Evolutionary conservation across 164 flowering plant species (phyloP), one percentile per base, ranked within the genome.

Genomic region (Liquidambar formosana): DNA sequence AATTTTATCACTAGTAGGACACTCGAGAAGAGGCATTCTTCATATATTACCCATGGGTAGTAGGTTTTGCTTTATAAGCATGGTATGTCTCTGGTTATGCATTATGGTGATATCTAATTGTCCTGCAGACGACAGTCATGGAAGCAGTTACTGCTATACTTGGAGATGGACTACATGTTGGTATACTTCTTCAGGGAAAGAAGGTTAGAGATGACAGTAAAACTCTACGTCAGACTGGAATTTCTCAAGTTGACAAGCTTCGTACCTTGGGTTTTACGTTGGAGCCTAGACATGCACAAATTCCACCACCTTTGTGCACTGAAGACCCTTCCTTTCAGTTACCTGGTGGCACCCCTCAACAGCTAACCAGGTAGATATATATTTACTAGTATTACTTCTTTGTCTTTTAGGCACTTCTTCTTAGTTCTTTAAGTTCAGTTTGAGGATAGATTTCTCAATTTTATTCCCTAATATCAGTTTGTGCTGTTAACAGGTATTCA

Each of bases 81-180:
- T 61, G 25, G 13, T 38, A 18, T 25, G 18, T 38, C 25, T 12
- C 4, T 61, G 64, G 22, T 44, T n/a, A 5, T 19, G 64, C 53
- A 49, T 38, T 41, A 44, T 41, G 19, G 4, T 61, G 47, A 19
- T 57, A 2, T 43, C 10, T 44, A 10, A 8, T 56, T 67, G 14
- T 70, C 67, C 58, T 71, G 43, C 64, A 95, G 99, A 85, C 86
- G 77, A 79, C 85, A 16, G 99, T 95, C 41, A 80, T 91, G 93
- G 98, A 93, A 66, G 97, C 99, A 45, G 88, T 93, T 53, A 83
- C 81, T 59, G 78, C 92, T 49, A 74, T 92, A 46, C 90, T 95
- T 72, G 88, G 93, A 44, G 92, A 83, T 57, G 98, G 91, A 62
- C 70, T 91, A 38, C 84, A 70, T 56, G 85, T 93, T 63, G 97